Evolutionary conservation across 1,284 basidiomycete genomes (phyloP).

Genomic region (Ustilago trichophora): DNA sequence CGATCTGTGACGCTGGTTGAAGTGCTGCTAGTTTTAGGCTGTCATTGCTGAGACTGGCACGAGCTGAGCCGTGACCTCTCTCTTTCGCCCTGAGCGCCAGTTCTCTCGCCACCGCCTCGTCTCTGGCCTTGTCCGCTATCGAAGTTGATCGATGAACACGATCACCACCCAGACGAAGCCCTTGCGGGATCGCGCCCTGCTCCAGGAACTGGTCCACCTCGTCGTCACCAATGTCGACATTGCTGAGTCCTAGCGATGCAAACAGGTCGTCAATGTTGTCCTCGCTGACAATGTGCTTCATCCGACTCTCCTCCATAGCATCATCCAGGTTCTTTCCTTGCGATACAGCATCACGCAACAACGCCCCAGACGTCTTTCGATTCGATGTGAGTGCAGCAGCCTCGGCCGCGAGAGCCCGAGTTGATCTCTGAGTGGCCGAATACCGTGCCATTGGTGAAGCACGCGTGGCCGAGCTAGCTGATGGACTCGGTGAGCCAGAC

Average conservation of each 20-base stretch:
- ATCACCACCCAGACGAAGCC: conserved; percentile 37
- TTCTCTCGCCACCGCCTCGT: conserved; percentile 46
- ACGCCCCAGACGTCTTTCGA: conserved; percentile 42
- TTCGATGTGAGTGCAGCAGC: conserved; percentile 48
- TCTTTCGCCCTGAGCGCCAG: conserved; percentile 42
- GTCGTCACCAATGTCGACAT: conserved; percentile 55
- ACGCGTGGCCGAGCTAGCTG: conserved; percentile 10
- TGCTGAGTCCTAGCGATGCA: conserved; percentile 54
- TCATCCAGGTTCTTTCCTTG: conserved; percentile 45
- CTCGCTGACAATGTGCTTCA: conserved; percentile 42
- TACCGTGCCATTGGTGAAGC: conserved; percentile 39
- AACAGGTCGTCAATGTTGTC: conserved; percentile 61
- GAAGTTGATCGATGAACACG: conserved; percentile 38
- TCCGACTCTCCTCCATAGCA: conserved; percentile 44
- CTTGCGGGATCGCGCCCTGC: conserved; percentile 52
- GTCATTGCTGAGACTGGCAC: conserved; percentile 13
- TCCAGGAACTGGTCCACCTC: conserved; percentile 60
- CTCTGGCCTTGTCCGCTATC: conserved; percentile 49
- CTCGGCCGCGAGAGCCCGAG: conserved; percentile 52
- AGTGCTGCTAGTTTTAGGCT: background rate
- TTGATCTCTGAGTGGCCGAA: conserved; percentile 43
- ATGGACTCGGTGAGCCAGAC: conserved; percentile 13
- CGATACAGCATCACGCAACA: conserved; percentile 44
- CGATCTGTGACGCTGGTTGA: conserved; percentile 10
- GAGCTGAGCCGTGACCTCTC: conserved; percentile 36